Evolutionary conservation across 2,329 filamentous ascomycete species (phyloP), one percentile per base, ranked within the genome.

Genomic region (Myrmaecium sp.): DNA sequence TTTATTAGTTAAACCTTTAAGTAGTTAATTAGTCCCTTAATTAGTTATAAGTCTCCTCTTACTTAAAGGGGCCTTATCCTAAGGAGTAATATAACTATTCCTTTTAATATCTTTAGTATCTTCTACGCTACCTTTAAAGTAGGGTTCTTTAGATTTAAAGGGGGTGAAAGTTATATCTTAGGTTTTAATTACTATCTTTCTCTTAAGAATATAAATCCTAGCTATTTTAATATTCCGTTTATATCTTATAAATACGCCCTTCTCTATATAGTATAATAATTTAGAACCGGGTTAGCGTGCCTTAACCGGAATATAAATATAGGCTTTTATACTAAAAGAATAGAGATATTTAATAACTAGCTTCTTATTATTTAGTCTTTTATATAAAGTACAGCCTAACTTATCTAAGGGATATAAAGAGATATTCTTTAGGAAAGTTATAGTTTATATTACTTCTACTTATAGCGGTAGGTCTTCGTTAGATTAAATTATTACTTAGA

Each of bases 131-230:
- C 12, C 17, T 35, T 32, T 5, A 11, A 11, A 5, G 25, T 7
- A 17, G n/a, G n/a, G n/a, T n/a, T n/a, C n/a, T n/a, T n/a, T n/a
- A n/a, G n/a, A n/a, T n/a, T n/a, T n/a, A n/a, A n/a, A n/a, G n/a
- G n/a, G n/a, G n/a, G n/a, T n/a, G n/a, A 32, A 28, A 6, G 15
- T 17, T 10, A 25, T 17, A n/a, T 32, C 11, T 17, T 35, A 25
- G n/a, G 17, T 19, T 7, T 26, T 6, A 12, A 32, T 30, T 9
- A 27, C 11, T 11, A 8, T 11, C 14, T n/a, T 17, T 13, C 31
- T 17, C 30, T 10, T 27, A 27, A 14, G 14, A 20, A 10, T n/a
- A 17, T 15, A 25, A 22, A 9, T 12, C 22, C 3, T 30, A 10
- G 30, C 30, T 27, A 30, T 17, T 10, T 9, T 17, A 14, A 29